Evolutionary conservation across 495 filamentous ascomycete species (phyloP).

Genomic region (Podospora fimiseda): DNA sequence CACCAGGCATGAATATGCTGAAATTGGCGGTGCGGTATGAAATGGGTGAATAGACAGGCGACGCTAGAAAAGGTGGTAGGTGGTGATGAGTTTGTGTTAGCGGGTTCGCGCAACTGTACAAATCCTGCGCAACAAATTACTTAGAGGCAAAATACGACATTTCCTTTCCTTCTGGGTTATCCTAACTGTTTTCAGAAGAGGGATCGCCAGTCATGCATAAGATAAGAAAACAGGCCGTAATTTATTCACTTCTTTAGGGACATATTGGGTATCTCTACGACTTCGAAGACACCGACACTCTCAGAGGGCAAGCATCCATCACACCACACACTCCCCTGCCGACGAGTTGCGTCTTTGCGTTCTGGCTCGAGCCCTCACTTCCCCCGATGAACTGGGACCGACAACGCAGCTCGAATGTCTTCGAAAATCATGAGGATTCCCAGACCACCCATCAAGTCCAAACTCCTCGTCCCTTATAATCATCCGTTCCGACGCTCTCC

Average conservation of each 20-base stretch:
- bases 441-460: neutral
- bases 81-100: neutral
- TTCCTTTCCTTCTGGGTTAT: conserved; percentile 10
- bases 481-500: neutral
- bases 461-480: conserved; percentile 6
- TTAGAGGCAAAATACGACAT: conserved; percentile 19
- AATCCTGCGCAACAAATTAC: conserved; percentile 18
- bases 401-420: neutral
- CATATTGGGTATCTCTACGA: no score
- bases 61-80: neutral
- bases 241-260: no score
- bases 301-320: neutral
- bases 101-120: conserved; percentile 14
- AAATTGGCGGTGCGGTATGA: neutral
- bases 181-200: no score
- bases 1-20: conserved; percentile 29
- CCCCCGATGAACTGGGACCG: neutral
- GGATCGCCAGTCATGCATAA: no score
- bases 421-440: neutral
- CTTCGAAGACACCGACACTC: no score
- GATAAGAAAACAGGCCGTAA: no score
- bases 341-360: neutral
- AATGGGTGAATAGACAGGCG: neutral
- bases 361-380: neutral
- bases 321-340: neutral